Evolutionary conservation across 495 filamentous ascomycete genomes (phyloP), one percentile per base, ranked within the genome.

Genomic region (Amorphotheca resinae): DNA sequence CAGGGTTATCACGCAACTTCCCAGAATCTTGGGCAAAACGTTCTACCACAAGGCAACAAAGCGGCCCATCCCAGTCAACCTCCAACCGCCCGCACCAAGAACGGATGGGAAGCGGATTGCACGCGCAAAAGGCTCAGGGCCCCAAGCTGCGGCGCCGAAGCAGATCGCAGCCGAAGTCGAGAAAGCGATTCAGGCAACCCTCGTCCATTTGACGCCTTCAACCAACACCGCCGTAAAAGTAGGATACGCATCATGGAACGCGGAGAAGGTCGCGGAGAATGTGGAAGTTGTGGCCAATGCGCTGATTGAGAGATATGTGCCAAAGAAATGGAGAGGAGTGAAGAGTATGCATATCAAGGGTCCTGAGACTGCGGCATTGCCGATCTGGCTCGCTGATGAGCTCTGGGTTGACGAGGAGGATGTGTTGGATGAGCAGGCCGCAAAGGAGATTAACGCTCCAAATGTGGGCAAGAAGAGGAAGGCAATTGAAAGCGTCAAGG

Each of bases 361-460:
- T 5, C 78, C 84, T 8, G 75, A 80, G 51, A 93, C 87, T 8
- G 81, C 75, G 45, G 85, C 88, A 9, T 66, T 98, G 51, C 91
- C 91, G 11, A 77, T 98, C 47, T 98, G 85, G 82, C 66, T 95
- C 55, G 82, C 91, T 7, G 76, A 80, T 54, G 84, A 96, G 66
- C 63, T 98, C 40, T 98, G 88, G 85, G 64, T 81, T 23, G 82
- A 86, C 39, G 82, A 88, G 49, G 67, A 62, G 16, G 83, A 93
- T 60, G 80, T 95, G 4, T 62, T 93, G 5, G 63, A 71, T 3
- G 66, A 78, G 52, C 75, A 74, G 40, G 59, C 73, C 33, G 66
- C 65, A 38, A 56, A 61, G 31, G 61, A 65, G 35, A 59, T 60
- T 18, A 74, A 76, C 57, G 67, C 67, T 54, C 63, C 66, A 45